Base-by-base conservation (phyloP, 352 stramenopile genomes). In the Globisporangium polare region DNA sequence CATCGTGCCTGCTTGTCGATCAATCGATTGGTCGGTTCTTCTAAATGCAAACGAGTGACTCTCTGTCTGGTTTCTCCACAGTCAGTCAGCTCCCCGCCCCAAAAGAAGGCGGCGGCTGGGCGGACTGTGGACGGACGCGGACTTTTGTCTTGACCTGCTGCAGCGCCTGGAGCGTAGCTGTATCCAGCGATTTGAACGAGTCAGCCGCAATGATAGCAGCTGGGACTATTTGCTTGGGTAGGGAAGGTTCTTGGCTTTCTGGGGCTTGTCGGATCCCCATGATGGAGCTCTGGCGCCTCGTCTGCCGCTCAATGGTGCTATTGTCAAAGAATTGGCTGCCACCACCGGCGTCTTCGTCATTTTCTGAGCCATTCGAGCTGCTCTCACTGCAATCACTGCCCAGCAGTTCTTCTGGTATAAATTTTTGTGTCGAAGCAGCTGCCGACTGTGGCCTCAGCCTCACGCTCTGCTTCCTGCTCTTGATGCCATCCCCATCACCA, bases 101-200 rank as follows among this genome's bases (percentile, higher is more conserved):
- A 17, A 26, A 15, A 7, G 18, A 54, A 7, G 49, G n/a, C 20
- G 15, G 5, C 5, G 22, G 26, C 13, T 50, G 45, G 8, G 78
- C 76, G 3, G 77, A 86, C 52, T 85, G 74, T 50, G 78, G 78
- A 2, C 77, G 69, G 18, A 80, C 66, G 27, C 78, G 72, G 37
- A 66, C 67, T 7, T 61, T 67, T 9, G 58, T 63, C 39, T 71
- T 76, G 10, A 87, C 75, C 53, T 79, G 68, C 37, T 87, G 71
- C 15, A 89, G 74, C 57, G 75, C 70, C 35, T 77, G 58, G 35
- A 89, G 54, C 26, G 72, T 80, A 22, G 50, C 50, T 29, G 54
- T 9, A 52, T 85, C 73, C 41, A 88, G 67, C 1, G 68, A 83
- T 3, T 50, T 17, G 31, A 69, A 74, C 1, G 65, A 63, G 12